A percentile compares a stretch with the other conserved stretches of the same genome.
These are phyloP conservation scores for Tremella yokohamensis DNA, from an alignment of 768 basidiomycete genomes.

Conservation along the genomic window DNA sequence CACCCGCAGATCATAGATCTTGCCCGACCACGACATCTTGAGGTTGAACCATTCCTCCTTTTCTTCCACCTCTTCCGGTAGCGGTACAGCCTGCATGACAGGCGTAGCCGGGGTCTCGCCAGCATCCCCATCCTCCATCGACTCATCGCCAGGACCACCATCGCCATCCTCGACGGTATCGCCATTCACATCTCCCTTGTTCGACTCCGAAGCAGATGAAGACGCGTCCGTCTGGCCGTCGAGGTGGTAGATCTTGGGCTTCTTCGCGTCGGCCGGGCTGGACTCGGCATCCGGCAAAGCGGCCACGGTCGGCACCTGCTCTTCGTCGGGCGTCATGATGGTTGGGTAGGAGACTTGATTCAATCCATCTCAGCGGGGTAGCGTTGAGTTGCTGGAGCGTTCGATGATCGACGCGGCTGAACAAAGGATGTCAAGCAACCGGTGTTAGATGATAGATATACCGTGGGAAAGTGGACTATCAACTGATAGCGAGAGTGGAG, in stretches of 20 bases:
- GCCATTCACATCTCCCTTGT: neutral
- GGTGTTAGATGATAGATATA: too few species aligned
- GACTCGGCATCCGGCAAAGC: slow-evolving; percentile 30
- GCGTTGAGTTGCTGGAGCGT: too few species aligned
- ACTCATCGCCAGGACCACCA: neutral
- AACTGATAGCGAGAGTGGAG: too few species aligned
- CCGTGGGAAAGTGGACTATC: too few species aligned
- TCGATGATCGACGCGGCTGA: too few species aligned
- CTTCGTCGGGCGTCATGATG: neutral
- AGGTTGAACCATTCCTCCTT: slow-evolving; percentile 52
- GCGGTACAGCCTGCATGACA: slow-evolving; percentile 10
- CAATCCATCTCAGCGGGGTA: neutral
- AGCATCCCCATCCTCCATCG: neutral
- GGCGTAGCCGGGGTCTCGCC: neutral
- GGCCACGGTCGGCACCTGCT: slow-evolving; percentile 2
- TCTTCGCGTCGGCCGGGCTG: slow-evolving; percentile 26
- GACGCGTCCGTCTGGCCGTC: neutral
- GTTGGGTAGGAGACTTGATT: neutral
- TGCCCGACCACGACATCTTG: slow-evolving; percentile 70
- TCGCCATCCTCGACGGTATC: neutral
- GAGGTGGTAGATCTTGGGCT: slow-evolving; percentile 23
- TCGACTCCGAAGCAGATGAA: neutral
- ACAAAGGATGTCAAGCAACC: too few species aligned
- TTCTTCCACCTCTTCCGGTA: slow-evolving; percentile 12
- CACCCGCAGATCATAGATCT: slow-evolving; percentile 62